phyloP scores from a whole-genome alignment of 768 basidiomycete genomes.

The Psilocybe subaeruginosa region DNA sequence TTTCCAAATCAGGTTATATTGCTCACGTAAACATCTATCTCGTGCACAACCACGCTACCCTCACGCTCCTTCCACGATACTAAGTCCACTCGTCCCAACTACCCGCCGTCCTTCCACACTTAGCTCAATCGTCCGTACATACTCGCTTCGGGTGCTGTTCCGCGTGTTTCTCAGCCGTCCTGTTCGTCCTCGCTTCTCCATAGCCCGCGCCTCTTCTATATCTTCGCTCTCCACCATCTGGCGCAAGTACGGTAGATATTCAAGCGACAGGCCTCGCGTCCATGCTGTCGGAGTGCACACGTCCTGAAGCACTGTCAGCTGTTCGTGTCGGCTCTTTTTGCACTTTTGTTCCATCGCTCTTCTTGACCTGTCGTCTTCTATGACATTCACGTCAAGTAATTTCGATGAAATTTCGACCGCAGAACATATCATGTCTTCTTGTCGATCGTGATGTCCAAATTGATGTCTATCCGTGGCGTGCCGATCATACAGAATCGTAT shows the following conservation, averaged over 20 bases:
- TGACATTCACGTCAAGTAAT: constrained; percentile 20
- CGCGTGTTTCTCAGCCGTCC: constrained; percentile 49
- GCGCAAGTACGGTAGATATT: constrained; percentile 73
- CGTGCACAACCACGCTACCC: constrained; percentile 24
- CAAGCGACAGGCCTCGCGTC: constrained; percentile 56
- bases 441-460: constrained; percentile 42
- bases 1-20: constrained; percentile 44
- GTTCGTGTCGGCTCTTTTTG: constrained; percentile 11
- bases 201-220: constrained; percentile 35
- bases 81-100: constrained; percentile 30
- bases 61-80: constrained; percentile 25
- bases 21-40: constrained; percentile 33
- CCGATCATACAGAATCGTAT: constrained; percentile 41
- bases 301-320: constrained; percentile 43
- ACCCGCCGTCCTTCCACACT: constrained; percentile 36
- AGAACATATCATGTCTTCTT: constrained; percentile 50
- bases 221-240: constrained; percentile 73
- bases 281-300: constrained; percentile 46
- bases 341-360: constrained; percentile 12
- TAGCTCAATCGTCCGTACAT: constrained; percentile 46
- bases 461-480: constrained; percentile 26
- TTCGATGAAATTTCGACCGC: constrained; percentile 54
- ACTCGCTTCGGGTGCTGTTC: constrained; percentile 53
- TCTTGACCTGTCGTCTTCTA: constrained; percentile 7
- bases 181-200: constrained; percentile 24